A percentile compares a stretch with the other conserved stretches of the same genome.
phyloP scores from a whole-genome alignment of 139 green algal species.

The Tetradesmus obliquus region DNA sequence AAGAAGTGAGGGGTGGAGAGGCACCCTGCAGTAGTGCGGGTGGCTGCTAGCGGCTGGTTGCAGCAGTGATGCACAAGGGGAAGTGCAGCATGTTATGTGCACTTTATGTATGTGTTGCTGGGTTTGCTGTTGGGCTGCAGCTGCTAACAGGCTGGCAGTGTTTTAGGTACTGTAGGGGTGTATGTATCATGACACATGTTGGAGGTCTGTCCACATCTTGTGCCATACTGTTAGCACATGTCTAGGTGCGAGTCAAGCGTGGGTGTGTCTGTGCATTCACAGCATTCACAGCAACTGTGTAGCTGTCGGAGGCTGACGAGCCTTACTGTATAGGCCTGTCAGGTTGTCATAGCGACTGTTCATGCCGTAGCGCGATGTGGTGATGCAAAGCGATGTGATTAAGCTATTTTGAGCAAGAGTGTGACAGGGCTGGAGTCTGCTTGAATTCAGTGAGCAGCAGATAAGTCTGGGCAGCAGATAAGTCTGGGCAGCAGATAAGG shows the following conservation, averaged over 20 bases:
- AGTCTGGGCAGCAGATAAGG: not conserved
- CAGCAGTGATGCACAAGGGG: not conserved
- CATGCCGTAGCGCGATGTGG: not conserved
- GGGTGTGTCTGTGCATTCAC: not conserved
- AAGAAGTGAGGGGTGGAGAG: slow-evolving; percentile 4
- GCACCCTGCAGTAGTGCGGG: not conserved
- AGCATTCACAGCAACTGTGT: not conserved
- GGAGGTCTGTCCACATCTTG: not conserved
- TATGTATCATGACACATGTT: not conserved
- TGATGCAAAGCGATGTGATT: not conserved
- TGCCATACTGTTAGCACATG: not conserved
- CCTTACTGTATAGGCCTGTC: not conserved
- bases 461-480: not conserved
- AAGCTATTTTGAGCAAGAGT: not conserved
- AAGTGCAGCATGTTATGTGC: too few species aligned
- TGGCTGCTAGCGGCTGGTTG: not conserved
- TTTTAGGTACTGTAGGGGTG: not conserved
- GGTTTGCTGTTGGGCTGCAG: not conserved
- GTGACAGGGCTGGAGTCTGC: not conserved
- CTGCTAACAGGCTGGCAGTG: not conserved
- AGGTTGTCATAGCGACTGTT: not conserved
- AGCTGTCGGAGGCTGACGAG: not conserved
- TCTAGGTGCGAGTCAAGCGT: not conserved
- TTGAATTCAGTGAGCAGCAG: not conserved
- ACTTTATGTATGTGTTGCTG: not conserved